Evolutionary conservation across 2,329 filamentous ascomycete species (phyloP), one percentile per base, ranked within the genome.

Genomic region (Periconia sp.): DNA sequence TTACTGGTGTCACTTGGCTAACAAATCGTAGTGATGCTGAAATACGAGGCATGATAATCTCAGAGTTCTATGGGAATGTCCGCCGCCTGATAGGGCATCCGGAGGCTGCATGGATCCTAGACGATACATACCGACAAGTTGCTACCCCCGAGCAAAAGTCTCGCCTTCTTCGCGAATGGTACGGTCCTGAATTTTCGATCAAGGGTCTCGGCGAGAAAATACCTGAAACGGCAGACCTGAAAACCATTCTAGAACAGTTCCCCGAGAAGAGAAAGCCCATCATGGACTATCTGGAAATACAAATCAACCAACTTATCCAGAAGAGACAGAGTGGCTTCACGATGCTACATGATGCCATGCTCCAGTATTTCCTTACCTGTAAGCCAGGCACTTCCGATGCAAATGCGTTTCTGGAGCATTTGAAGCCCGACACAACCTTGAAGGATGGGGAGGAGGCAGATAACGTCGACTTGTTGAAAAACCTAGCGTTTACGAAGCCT

Each of bases 261-360:
- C 91, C 93, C 1, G 91, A 92, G 77, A 97, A 97, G 81, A 85
- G 91, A 57, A 85, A 84, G 14, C 86, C 91, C 0, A 92, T 97
- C 60, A 90, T 97, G 87, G 88, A 88, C 70, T 89, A 90, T 69
- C 80, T 97, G 50, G 83, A 88, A 60, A 89, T 91, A 62, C 84
- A 96, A 77, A 94, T 96, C 79, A 96, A 97, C 75, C 86, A 89
- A 57, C 83, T 99, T 41, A 84, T 97, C 45, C 92, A 99, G 76
- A 99, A 99, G 84, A 94, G 94, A 77, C 87, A 94, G 77, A 95
- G 91, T 1, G 93, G 91, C 10, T 97, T 99, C 76, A 97, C 93
- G 2, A 95, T 99, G 83, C 84, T 99, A 18, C 95, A 99, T 74
- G 94, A 97, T 68, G 94, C 94, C 47, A 96, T 99, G 92, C 81